A percentile compares a stretch with the other conserved stretches of the same genome.
phyloP scores from a whole-genome alignment of 2,329 filamentous ascomycete species.

The Blastomyces silverae region DNA sequence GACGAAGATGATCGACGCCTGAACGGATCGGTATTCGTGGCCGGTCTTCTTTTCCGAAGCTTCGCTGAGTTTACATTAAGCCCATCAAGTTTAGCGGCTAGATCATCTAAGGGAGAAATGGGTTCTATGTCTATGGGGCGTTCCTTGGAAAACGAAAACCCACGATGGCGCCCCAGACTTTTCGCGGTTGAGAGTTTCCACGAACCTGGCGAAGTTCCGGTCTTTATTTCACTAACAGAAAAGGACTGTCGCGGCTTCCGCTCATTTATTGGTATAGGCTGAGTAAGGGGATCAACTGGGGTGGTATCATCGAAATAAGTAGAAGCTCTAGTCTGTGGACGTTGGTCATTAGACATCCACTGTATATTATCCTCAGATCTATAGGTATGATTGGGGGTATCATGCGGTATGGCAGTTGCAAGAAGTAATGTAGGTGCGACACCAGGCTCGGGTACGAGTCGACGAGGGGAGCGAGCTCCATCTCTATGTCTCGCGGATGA shows the following conservation, averaged over 20 bases:
- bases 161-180: conserved; percentile 28
- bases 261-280: conserved; percentile 8
- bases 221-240: conserved; percentile 43
- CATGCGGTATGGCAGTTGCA: conserved; percentile 35
- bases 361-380: conserved; percentile 3
- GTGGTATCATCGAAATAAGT: conserved; percentile 5
- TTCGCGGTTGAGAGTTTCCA: conserved; percentile 35
- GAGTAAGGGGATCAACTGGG: conserved; percentile 3
- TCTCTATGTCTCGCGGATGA: conserved; percentile 33
- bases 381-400: conserved; percentile 19
- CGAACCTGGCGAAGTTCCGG: conserved; percentile 34
- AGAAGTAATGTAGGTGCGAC: conserved; percentile 46
- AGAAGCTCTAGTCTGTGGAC: conserved; percentile 7
- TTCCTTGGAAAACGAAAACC: conserved; percentile 22
- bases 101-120: conserved; percentile 20
- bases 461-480: conserved; percentile 34
- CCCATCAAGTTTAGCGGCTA: conserved; percentile 26
- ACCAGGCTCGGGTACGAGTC: conserved; percentile 41
- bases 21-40: conserved; percentile 38
- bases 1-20: conserved; percentile 32
- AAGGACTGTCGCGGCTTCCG: conserved; percentile 42
- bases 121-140: conserved; percentile 30
- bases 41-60: conserved; percentile 33
- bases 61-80: conserved; percentile 24
- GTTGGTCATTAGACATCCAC: neutral